Evolutionary conservation across 495 filamentous ascomycete species (phyloP).

Genomic region (Staphylotrichum longicolle): DNA sequence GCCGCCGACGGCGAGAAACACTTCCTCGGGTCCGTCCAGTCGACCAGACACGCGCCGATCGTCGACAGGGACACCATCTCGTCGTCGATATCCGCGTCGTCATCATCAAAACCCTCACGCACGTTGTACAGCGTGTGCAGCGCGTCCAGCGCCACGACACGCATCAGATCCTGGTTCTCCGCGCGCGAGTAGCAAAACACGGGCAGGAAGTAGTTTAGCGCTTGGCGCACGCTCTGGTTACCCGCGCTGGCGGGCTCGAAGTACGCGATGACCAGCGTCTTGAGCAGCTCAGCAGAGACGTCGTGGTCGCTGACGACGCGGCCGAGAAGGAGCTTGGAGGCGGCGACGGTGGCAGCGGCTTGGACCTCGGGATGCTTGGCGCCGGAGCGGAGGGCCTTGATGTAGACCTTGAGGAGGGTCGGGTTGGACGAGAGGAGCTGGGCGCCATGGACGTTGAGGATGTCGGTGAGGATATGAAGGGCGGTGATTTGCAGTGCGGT

Average conservation of each 20-base stretch:
- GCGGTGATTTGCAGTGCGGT: slow-evolving; percentile 84
- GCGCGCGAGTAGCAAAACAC: slow-evolving; percentile 84
- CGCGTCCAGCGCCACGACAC: slow-evolving; percentile 62
- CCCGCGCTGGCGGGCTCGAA: slow-evolving; percentile 82
- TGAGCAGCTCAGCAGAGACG: slow-evolving; percentile 66
- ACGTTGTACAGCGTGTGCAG: slow-evolving; percentile 64
- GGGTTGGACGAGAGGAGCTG: slow-evolving; percentile 61
- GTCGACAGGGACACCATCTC: slow-evolving; percentile 74
- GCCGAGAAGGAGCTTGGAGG: slow-evolving; percentile 83
- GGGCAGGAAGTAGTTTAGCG: slow-evolving; percentile 91
- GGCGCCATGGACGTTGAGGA: slow-evolving; percentile 80
- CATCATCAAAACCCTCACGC: slow-evolving; percentile 69
- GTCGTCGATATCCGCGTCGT: slow-evolving; percentile 75
- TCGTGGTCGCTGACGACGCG: slow-evolving; percentile 59
- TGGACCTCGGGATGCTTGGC: slow-evolving; percentile 70
- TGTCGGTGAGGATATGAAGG: slow-evolving; percentile 89
- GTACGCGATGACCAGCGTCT: slow-evolving; percentile 77
- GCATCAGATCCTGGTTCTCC: slow-evolving; percentile 80
- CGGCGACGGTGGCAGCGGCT: slow-evolving; percentile 74
- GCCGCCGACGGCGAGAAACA: slow-evolving; percentile 65
- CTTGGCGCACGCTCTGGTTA: slow-evolving; percentile 85
- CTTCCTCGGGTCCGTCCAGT: slow-evolving; percentile 95
- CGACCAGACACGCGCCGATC: slow-evolving; percentile 76
- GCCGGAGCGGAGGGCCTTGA: slow-evolving; percentile 69
- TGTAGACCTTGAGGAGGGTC: slow-evolving; percentile 70